Evolutionary conservation across 1,139 yeast genomes (phyloP), one percentile per base, ranked within the genome.

Genomic region (Geotrichum australiense): DNA sequence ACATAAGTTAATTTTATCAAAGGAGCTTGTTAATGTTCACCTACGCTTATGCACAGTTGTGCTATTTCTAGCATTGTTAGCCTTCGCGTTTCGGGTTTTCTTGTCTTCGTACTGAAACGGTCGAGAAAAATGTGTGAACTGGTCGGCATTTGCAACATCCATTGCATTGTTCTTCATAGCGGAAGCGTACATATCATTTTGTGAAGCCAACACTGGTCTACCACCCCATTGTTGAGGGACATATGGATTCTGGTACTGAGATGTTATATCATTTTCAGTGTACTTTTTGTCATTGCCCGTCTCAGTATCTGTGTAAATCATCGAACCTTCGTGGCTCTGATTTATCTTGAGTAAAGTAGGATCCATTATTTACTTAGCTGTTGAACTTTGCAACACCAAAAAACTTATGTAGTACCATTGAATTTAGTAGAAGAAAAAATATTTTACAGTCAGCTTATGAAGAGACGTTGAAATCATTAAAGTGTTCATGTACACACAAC

Each of bases 121-220:
- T 32, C 24, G 36, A n/a, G 41, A 33, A 20, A 41, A 41, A 19
- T 41, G 41, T n/a, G 30, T 32, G 23, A 25, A 41, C 34, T 41
- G 45, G 26, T 41, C 34, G 6, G 14, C n/a, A 2, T 14, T 29
- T 8, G 7, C 25, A 5, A 11, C 30, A 18, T 22, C 26, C 7
- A 19, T 20, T 2, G 15, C 35, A 18, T 29, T 10, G 16, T 30
- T 23, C 12, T 35, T 16, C 28, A 35, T 16, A 1, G 23, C 32
- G 10, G 26, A 18, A 12, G 38, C 23, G 18, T 30, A 41, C 20
- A 41, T 25, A 15, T 41, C 44, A 14, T 36, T 31, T n/a, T 31
- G 34, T 14, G 30, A 12, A 2, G 33, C 39, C n/a, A 35, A 14
- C 7, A 41, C 28, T 14, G 39, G 24, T 12, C 26, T 32, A 5